Conservation (phyloP, 2,329 filamentous ascomycete species). For the Lachnellula cervina region DNA sequence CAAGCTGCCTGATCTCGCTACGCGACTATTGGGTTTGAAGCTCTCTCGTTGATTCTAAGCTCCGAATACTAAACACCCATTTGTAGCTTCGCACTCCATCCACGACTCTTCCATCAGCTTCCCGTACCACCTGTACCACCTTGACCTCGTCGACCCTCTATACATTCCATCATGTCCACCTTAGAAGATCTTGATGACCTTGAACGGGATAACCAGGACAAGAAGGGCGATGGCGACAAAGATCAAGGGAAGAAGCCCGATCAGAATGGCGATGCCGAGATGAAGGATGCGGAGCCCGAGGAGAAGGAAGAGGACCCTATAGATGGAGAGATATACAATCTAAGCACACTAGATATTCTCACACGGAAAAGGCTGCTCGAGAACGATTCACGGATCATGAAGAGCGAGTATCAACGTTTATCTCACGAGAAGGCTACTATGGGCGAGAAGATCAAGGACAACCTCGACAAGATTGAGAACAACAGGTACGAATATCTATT, state of each 20-base stretch:
- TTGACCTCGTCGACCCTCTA: not conserved
- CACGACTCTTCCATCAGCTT: not conserved
- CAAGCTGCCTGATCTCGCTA: slow-evolving; percentile 11
- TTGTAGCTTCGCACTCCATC: slow-evolving; percentile 1
- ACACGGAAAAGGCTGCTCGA: slow-evolving; percentile 88
- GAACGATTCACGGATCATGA: slow-evolving; percentile 98
- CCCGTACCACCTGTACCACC: not conserved
- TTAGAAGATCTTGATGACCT: slow-evolving; percentile 73
- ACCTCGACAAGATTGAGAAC: slow-evolving; percentile 97
- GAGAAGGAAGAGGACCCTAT: slow-evolving; percentile 74
- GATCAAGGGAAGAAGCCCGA: slow-evolving; percentile 51
- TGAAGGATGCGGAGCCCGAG: slow-evolving; percentile 75
- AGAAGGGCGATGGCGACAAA: slow-evolving; percentile 51
- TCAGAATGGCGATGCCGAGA: slow-evolving; percentile 74
- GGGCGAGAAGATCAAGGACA: slow-evolving; percentile 99
- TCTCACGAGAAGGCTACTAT: slow-evolving; percentile 94
- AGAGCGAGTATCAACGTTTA: slow-evolving; percentile 90
- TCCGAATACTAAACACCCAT: slow-evolving; percentile 12
- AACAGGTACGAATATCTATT: slow-evolving; percentile 64
- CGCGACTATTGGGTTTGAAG: slow-evolving; percentile 18
- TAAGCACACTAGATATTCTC: slow-evolving; percentile 91
- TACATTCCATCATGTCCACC: slow-evolving; percentile 57
- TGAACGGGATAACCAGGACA: slow-evolving; percentile 64
- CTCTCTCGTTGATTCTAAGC: slow-evolving; percentile 19
- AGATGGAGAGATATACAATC: slow-evolving; percentile 87